Percentiles rank a stretch among this genome's conserved stretches.
phyloP scores from a whole-genome alignment of 495 filamentous ascomycete genomes.

The Pseudevernia furfuracea region DNA sequence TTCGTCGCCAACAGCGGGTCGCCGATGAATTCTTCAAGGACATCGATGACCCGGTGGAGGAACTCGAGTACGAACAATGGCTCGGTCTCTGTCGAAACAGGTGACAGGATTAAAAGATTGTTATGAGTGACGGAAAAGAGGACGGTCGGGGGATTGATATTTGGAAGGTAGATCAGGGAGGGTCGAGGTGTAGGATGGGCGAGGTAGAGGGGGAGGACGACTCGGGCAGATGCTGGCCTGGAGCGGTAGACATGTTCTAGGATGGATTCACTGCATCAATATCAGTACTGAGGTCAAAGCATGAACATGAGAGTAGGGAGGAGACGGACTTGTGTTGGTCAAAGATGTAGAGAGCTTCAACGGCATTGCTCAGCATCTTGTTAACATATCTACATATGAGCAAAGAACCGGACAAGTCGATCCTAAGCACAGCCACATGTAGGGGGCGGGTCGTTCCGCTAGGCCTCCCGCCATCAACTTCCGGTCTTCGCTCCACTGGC shows the following conservation, averaged over 20 bases:
- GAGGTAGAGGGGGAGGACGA: conserved; percentile 80
- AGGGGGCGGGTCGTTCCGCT: background rate
- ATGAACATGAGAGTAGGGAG: background rate
- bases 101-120: conserved; percentile 79
- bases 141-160: conserved; percentile 75
- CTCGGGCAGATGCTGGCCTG: conserved; percentile 66
- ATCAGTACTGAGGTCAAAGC: conserved; percentile 2
- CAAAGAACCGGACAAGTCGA: conserved; percentile 4
- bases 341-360: conserved; percentile 94
- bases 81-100: conserved; percentile 75
- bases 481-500: background rate
- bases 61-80: conserved; percentile 95
- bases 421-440: conserved; percentile 3
- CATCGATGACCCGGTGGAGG: conserved; percentile 86
- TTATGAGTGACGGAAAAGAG: conserved; percentile 82
- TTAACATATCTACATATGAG: conserved; percentile 18
- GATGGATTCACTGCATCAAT: conserved; percentile 44
- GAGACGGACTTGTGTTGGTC: conserved; percentile 77
- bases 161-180: conserved; percentile 75
- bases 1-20: conserved; percentile 77
- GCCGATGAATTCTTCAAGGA: conserved; percentile 90
- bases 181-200: conserved; percentile 75
- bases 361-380: conserved; percentile 64
- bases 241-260: conserved; percentile 64
- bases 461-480: conserved; percentile 4